These are phyloP conservation scores for Beauveria bassiana DNA, from an alignment of 2,329 filamentous ascomycete species.

Conservation along the genomic window DNA sequence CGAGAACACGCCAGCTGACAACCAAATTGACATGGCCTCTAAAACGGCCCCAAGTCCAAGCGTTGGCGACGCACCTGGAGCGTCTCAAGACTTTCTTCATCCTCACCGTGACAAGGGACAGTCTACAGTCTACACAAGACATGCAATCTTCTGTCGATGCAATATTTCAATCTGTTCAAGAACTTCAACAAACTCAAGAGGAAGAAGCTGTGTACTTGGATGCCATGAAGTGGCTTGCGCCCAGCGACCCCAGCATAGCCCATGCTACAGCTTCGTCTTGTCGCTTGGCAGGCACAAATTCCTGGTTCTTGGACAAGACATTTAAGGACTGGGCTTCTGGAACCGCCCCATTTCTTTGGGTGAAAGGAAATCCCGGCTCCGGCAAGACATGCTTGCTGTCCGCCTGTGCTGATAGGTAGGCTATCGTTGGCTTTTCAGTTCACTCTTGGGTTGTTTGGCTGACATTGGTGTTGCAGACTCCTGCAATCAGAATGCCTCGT, in stretches of 20 bases:
- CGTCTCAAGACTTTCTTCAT: constrained; percentile 9
- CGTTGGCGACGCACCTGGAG: neutral
- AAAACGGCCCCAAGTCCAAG: constrained; percentile 3
- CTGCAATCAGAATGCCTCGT: neutral
- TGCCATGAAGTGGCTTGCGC: neutral
- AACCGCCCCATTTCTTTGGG: neutral
- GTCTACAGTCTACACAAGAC: neutral
- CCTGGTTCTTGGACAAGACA: constrained; percentile 7
- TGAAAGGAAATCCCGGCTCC: constrained; percentile 6
- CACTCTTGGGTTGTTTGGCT: neutral
- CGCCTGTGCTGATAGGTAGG: constrained; percentile 9
- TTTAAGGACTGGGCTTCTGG: neutral
- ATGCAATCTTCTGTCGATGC: neutral
- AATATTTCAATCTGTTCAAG: neutral
- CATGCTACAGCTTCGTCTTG: constrained; percentile 1
- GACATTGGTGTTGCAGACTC: neutral
- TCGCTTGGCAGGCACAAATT: constrained; percentile 3
- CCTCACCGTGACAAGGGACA: constrained; percentile 4
- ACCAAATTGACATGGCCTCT: constrained; percentile 1
- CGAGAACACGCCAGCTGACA: neutral
- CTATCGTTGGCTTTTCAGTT: too few species aligned
- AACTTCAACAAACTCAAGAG: neutral
- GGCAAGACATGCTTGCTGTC: constrained; percentile 9
- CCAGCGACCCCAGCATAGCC: neutral
- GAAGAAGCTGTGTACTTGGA: neutral